Conservation (phyloP, 2,329 filamentous ascomycete species). For the Delphinella strobiligena region DNA sequence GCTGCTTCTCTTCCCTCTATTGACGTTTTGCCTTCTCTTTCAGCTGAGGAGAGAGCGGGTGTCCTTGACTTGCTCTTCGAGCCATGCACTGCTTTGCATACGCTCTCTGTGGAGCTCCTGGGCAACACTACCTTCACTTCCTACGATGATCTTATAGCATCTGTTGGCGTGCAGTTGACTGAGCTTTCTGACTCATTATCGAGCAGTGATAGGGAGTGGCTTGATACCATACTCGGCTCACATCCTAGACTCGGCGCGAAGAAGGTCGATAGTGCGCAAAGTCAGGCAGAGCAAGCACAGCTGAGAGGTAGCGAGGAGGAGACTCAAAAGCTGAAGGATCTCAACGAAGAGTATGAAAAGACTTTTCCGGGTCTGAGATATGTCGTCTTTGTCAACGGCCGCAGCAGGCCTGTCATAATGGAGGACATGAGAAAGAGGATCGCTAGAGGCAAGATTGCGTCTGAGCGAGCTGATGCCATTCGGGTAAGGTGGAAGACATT, state of each 20-base stretch:
- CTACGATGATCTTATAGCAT: conserved; percentile 58
- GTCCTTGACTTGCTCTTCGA: conserved; percentile 77
- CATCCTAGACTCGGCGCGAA: conserved; percentile 77
- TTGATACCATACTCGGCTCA: conserved; percentile 64
- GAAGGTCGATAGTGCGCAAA: conserved; percentile 71
- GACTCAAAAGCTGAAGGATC: conserved; percentile 39
- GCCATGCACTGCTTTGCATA: conserved; percentile 62
- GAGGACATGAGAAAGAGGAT: conserved; percentile 69
- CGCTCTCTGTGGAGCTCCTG: conserved; percentile 58
- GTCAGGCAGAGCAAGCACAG: conserved; percentile 69
- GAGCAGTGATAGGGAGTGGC: conserved; percentile 39
- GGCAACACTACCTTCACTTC: conserved; percentile 46
- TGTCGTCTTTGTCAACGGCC: conserved; percentile 84
- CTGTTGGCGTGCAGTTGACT: conserved; percentile 51
- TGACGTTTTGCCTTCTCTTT: conserved; percentile 41
- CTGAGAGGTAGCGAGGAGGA: conserved; percentile 44
- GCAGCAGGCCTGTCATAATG: conserved; percentile 63
- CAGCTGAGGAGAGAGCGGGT: conserved; percentile 41
- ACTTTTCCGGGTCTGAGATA: conserved; percentile 73
- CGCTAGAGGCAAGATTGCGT: conserved; percentile 48
- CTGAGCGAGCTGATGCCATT: conserved; percentile 62
- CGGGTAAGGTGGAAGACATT: conserved; percentile 42
- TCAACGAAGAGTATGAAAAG: conserved; percentile 74
- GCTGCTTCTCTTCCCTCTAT: conserved; percentile 43
- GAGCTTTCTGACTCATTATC: conserved; percentile 42